These are phyloP conservation scores for Plasmodium falciparum DNA, from an alignment of 169 alveolate genomes.

Conservation along the genomic window DNA sequence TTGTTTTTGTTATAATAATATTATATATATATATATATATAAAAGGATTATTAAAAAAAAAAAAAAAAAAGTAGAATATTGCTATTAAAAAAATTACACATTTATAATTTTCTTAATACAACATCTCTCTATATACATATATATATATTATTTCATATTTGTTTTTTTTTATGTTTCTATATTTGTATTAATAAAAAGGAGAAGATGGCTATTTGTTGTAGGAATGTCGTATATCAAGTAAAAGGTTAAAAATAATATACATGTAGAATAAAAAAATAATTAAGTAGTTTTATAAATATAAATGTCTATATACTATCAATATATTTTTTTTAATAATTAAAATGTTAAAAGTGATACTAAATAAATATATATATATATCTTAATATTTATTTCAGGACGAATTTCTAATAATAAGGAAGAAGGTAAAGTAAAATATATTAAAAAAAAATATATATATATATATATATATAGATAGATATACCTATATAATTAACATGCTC, in stretches of 20 bases:
- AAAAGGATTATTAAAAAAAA: too few species aligned
- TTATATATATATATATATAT: too few species aligned
- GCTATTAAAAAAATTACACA: too few species aligned
- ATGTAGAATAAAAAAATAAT: neutral
- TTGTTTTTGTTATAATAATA: too few species aligned
- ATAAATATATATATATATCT: too few species aligned
- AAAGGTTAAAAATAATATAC: constrained; percentile 27
- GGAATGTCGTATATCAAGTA: constrained; percentile 47
- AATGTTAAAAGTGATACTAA: too few species aligned
- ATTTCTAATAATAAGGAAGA: neutral
- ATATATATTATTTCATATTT: neutral
- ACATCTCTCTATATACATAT: too few species aligned
- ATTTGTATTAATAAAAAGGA: neutral
- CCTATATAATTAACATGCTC: too few species aligned
- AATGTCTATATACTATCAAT: neutral
- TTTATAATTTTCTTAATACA: too few species aligned
- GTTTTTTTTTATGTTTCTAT: constrained; percentile 7
- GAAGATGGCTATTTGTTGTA: constrained; percentile 69
- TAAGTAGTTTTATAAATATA: neutral
- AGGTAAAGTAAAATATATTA: neutral
- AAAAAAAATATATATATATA: neutral
- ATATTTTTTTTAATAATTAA: neutral
- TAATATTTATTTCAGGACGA: neutral
- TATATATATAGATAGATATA: too few species aligned
- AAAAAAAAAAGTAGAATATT: too few species aligned